phyloP scores from a whole-genome alignment of 306 rosid species.

The Vicia sativa region DNA sequence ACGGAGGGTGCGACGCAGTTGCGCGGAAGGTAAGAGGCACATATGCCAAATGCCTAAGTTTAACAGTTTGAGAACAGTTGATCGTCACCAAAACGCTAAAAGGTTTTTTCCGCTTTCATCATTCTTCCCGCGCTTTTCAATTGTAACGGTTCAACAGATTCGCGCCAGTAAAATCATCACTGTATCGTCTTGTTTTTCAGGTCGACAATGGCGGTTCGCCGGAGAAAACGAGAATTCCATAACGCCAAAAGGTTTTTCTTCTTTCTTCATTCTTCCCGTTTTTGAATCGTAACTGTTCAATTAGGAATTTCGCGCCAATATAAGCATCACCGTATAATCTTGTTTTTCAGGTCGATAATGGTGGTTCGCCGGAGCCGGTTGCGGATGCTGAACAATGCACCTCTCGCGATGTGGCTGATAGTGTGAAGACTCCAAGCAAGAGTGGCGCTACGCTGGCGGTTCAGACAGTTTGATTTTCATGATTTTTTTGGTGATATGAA shows the following conservation, averaged over 20 bases:
- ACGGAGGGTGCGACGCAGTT: too few species aligned
- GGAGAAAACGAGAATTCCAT: constrained; percentile 38
- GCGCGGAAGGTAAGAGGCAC: constrained; percentile 67
- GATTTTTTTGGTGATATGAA: constrained; percentile 36
- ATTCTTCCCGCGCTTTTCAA: background rate
- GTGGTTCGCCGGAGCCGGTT: constrained; percentile 41
- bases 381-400: too few species aligned
- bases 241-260: constrained; percentile 72
- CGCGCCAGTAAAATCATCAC: constrained; percentile 29
- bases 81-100: constrained; percentile 92
- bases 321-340: background rate
- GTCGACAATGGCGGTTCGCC: constrained; percentile 65
- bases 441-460: background rate
- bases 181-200: constrained; percentile 45
- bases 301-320: too few species aligned
- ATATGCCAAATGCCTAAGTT: constrained; percentile 18
- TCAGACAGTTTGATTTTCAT: too few species aligned
- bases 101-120: constrained; percentile 46
- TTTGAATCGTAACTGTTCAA: background rate
- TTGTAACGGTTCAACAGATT: background rate
- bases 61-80: background rate
- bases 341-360: constrained; percentile 68
- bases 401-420: background rate
- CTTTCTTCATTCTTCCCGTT: background rate
- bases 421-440: background rate